These are phyloP conservation scores for Monotropa hypopitys DNA, from an alignment of 179 eudicot species.

Conservation along the genomic window DNA sequence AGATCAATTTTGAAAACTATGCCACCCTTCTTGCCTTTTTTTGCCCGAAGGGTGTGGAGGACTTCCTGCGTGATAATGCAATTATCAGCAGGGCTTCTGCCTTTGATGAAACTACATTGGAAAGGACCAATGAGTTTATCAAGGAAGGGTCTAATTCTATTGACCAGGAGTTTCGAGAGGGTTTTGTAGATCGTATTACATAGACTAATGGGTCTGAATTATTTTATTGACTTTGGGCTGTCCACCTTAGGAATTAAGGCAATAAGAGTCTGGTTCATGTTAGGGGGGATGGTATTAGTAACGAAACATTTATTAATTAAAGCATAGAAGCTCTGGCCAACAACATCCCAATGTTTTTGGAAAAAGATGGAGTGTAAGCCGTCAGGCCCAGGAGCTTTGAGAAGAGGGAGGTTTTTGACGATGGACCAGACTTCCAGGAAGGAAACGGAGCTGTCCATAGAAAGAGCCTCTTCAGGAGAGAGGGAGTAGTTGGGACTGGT, in stretches of 20 bases:
- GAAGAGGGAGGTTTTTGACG: no score
- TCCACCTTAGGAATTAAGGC: background rate
- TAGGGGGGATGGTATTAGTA: background rate
- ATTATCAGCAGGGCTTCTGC: background rate
- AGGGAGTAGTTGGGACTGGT: no score
- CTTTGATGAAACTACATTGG: background rate
- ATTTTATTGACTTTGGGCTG: background rate
- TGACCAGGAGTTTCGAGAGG: background rate
- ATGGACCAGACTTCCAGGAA: no score
- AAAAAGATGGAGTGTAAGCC: background rate
- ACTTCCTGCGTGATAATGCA: background rate
- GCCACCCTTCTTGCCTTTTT: background rate
- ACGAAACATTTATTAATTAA: background rate
- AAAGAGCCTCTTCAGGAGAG: no score
- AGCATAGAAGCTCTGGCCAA: background rate
- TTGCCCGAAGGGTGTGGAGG: background rate
- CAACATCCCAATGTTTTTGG: no score
- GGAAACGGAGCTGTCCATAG: no score
- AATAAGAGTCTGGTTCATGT: background rate
- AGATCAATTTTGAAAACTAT: no score
- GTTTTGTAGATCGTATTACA: no score
- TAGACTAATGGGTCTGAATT: background rate
- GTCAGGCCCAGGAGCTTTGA: background rate
- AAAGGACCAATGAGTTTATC: background rate
- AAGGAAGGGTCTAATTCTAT: background rate